Evolutionary conservation across 2,329 filamentous ascomycete species (phyloP), one percentile per base, ranked within the genome.

Genomic region (Apiospora malaysiana): DNA sequence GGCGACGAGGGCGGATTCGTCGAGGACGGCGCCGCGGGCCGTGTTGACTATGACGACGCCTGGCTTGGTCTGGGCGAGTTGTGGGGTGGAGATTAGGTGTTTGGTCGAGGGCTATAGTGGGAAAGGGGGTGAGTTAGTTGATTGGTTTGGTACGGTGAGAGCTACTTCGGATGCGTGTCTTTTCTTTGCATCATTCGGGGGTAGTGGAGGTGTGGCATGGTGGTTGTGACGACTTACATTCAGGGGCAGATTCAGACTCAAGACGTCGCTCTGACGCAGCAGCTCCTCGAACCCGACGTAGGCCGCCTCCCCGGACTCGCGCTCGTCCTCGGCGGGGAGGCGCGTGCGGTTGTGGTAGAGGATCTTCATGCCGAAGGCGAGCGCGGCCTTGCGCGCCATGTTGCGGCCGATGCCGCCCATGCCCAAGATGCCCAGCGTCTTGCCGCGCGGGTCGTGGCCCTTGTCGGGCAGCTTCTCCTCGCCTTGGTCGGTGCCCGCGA

Each of bases 381-480:
- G 85, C 3, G 91, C 92, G 81, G 94, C 94, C 78, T 85, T 88
- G 78, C 68, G 68, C 43, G 92, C 93, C 76, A 96, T 81, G 77
- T 94, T 94, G 46, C 91, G 85, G 0, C 94, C 94, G 72, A 97
- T 96, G 2, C 94, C 93, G 25, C 94, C 94, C 93, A 96, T 95
- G 8, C 94, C 94, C 51, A 97, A 80, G 72, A 97, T 94, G 0
- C 94, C 94, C 6, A 97, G 85, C 1, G 91, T 84, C 81, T 95
- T 96, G 46, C 92, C 93, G 79, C 93, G 86, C 1, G 93, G 93
- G 77, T 96, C 93, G 78, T 93, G 92, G 16, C 93, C 94, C 7
- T 90, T 82, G 0, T 90, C 85, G 0, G 88, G 86, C 8, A 83
- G 80, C 2, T 85, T 83, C 78, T 27, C 49, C 23, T 4, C 23